Base-by-base conservation (phyloP, 1,139 yeast species). In the Lodderomyces theae region DNA sequence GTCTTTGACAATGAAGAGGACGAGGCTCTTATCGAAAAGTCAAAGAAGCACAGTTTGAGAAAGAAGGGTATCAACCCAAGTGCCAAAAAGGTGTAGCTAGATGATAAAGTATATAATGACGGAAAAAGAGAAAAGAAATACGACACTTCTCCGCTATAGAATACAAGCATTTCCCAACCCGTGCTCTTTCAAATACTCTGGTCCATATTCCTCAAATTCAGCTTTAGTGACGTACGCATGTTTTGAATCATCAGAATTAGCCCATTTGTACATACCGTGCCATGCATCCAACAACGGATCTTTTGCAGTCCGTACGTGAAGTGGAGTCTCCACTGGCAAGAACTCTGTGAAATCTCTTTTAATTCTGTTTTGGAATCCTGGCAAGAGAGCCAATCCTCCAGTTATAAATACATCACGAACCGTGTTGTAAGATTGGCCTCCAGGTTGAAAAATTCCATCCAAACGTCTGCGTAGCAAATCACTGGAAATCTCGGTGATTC, bases 181-280 rank as follows among this genome's bases (percentile, higher is more conserved):
- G 60, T 90, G 96, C 57, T 89, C 97, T 57, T 85, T 87, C 41
- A 90, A 79, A 58, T 90, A 90, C 44, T 88, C 96, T 1, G 87
- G 72, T 0, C 98, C 99, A 70, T 77, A 79, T 57, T 94, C 98
- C 34, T 83, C 83, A 57, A 88, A 94, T 50, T 90, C 96, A 38
- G 72, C 66, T 51, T 73, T 75, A 0, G 90, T 76, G 15, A 92
- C 72, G 46, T 75, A 79, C 26, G 80, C 66, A 1, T 63, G 52
- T 34, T 69, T 57, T 31, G 78, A 72, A 35, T 42, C 47, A 17
- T 76, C 80, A 22, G 73, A 64, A 3, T 58, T 55, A 2, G 94
- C 72, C 86, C 96, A 86, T 52, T 77, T 76, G 17, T 87, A 82
- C 95, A 94, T 90, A 17, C 98, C 98, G 50, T 73, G 80, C 98